Evolutionary conservation across 495 filamentous ascomycete genomes (phyloP).

Genomic region (Letharia columbiana): DNA sequence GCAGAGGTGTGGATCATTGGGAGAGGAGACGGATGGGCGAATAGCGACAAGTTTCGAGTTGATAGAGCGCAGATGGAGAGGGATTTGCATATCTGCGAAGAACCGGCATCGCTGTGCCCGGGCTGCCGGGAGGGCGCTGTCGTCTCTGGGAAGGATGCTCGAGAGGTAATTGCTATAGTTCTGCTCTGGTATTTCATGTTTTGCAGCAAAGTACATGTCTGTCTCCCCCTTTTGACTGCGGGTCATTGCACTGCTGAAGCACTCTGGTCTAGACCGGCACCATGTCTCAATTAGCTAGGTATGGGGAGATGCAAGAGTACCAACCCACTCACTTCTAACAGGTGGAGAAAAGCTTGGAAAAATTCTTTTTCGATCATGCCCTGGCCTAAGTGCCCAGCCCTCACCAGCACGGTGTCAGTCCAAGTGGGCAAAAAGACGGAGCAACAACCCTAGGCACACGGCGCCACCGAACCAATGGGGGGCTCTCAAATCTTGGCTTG

Average conservation of each 20-base stretch:
- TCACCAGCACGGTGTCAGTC: neutral
- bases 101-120: too few species aligned
- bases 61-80: neutral
- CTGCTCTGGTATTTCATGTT: neutral
- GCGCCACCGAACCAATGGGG: neutral
- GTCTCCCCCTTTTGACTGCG: neutral
- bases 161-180: neutral
- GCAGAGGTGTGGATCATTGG: too few species aligned
- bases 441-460: neutral
- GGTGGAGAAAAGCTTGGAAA: neutral
- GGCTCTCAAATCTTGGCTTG: neutral
- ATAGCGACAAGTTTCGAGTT: neutral
- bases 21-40: too few species aligned
- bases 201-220: neutral
- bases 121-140: neutral
- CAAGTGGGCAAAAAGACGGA: neutral
- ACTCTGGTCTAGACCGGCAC: neutral
- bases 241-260: neutral
- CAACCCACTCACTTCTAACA: neutral
- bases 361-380: neutral
- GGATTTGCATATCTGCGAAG: too few species aligned
- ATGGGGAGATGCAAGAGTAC: neutral
- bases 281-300: neutral
- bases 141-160: neutral
- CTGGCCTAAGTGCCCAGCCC: neutral